Percentiles rank a stretch among this genome's conserved stretches.
These are phyloP conservation scores for Candida incommunis DNA, from an alignment of 805 yeast genomes.

Conservation along the genomic window DNA sequence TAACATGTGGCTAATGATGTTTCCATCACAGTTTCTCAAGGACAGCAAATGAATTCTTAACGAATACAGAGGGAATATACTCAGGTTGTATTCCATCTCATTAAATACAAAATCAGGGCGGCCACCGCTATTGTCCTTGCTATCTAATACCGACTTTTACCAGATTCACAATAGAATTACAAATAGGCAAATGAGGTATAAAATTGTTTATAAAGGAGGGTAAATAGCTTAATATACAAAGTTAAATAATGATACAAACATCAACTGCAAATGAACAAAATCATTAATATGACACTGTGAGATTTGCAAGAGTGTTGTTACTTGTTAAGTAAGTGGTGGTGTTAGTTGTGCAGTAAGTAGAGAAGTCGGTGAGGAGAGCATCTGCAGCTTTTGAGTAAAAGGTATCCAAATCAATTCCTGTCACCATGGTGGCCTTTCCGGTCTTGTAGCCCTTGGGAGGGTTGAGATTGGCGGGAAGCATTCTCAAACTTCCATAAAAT, in stretches of 20 bases:
- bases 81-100: too few species aligned
- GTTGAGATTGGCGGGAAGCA: neutral
- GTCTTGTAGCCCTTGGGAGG: neutral
- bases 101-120: too few species aligned
- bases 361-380: constrained; percentile 1
- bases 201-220: neutral
- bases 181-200: neutral
- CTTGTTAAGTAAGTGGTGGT: neutral
- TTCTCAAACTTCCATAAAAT: neutral
- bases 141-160: too few species aligned
- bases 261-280: too few species aligned
- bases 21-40: too few species aligned
- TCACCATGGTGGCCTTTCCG: constrained; percentile 1
- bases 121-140: too few species aligned
- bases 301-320: neutral
- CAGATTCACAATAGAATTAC: neutral
- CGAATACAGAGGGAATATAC: too few species aligned
- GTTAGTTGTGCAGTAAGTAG: neutral
- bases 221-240: neutral
- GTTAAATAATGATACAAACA: too few species aligned
- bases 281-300: neutral
- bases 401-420: neutral
- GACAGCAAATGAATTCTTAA: too few species aligned
- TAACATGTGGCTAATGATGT: too few species aligned
- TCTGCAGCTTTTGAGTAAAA: neutral